A percentile compares a stretch with the other conserved stretches of the same genome.
Conservation (phyloP, 202 grass and related monocot genomes). For the Elaeis oleifera region DNA sequence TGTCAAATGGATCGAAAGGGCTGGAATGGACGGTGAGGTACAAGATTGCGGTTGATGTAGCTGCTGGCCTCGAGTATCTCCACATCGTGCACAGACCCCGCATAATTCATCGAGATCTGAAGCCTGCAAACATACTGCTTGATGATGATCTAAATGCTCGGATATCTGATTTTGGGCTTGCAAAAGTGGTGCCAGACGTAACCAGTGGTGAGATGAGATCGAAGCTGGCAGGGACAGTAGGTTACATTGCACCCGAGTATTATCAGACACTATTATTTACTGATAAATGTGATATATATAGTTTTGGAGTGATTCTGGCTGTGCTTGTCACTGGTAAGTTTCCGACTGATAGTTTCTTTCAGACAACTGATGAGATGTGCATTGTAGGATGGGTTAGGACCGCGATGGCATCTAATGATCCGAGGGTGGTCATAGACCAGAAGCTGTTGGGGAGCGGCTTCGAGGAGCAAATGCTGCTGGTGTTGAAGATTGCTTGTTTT, state of each 20-base stretch:
- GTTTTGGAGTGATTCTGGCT: slow-evolving; percentile 20
- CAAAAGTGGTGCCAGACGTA: slow-evolving; percentile 53
- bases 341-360: slow-evolving; percentile 48
- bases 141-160: slow-evolving; percentile 68
- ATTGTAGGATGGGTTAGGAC: slow-evolving; percentile 50
- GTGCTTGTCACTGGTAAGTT: slow-evolving; percentile 60
- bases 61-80: no score
- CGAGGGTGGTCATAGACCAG: slow-evolving; percentile 31
- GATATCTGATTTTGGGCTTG: slow-evolving; percentile 63
- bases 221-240: slow-evolving; percentile 45
- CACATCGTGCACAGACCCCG: no score
- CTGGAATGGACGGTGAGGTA: no score
- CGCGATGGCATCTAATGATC: slow-evolving; percentile 23
- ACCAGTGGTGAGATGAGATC: slow-evolving; percentile 33
- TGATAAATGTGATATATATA: slow-evolving; percentile 43
- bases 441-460: slow-evolving; percentile 21
- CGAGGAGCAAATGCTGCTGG: no score
- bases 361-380: slow-evolving; percentile 39
- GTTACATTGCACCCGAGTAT: no score
- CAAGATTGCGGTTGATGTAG: no score
- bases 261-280: slow-evolving; percentile 55
- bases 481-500: no score
- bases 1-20: no score
- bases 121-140: slow-evolving; percentile 68
- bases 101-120: slow-evolving; percentile 49